These are phyloP conservation scores for Cucurbita moschata DNA, from an alignment of 306 rosid species.

Conservation along the genomic window DNA sequence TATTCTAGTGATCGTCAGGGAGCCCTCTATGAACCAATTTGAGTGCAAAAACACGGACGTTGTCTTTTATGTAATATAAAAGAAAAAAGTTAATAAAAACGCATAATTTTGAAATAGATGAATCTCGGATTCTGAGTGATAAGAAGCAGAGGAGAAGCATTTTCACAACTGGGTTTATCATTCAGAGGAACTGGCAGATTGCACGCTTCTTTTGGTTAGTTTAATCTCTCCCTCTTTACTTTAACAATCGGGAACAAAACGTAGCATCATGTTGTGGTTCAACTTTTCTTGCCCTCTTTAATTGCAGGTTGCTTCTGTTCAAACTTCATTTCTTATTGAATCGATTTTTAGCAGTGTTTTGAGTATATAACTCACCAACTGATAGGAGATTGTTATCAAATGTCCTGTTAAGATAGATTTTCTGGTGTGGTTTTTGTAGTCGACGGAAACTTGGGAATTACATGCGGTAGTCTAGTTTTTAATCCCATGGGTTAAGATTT, in stretches of 20 bases:
- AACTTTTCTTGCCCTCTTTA: not conserved
- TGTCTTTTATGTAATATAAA: not conserved
- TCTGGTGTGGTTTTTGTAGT: not conserved
- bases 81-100: not conserved
- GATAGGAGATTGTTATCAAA: not conserved
- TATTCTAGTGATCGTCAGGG: not conserved
- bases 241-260: not conserved
- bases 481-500: not conserved
- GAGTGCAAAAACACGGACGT: constrained; percentile 3
- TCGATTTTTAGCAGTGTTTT: not conserved
- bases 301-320: not conserved
- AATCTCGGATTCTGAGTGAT: constrained; percentile 6
- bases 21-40: not conserved
- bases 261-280: not conserved
- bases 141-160: not conserved
- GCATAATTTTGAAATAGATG: not conserved
- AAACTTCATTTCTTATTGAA: not conserved
- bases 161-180: constrained; percentile 9
- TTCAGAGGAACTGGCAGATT: not conserved
- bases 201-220: constrained; percentile 1
- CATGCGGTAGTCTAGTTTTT: not conserved
- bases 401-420: not conserved
- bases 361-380: not conserved
- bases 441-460: constrained; percentile 1
- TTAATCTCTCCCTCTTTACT: not conserved